Base-by-base conservation (phyloP, 2,329 filamentous ascomycete species). In the Dactylella cylindrospora region DNA sequence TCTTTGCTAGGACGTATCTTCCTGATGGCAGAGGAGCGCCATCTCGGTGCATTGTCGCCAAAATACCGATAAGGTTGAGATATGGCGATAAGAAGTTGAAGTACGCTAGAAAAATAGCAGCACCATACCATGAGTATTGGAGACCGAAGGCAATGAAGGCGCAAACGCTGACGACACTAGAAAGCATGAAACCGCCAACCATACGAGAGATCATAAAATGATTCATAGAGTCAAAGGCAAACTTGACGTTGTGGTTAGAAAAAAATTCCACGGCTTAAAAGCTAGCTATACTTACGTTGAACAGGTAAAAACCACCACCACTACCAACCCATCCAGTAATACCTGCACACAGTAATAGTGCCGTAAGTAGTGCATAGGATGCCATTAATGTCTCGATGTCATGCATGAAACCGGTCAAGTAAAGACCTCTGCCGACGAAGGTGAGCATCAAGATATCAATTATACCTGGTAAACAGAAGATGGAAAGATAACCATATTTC, bases 291-390 rank as follows among this genome's bases (percentile, higher is more conserved):
- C 67, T 67, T 52, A 70, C 68, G 29, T 72, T 71, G 28, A 69
- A 70, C 29, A 84, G 75, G 65, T 84, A 84, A 70, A 83, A 84
- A 25, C 79, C 80, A 1, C 81, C 82, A 22, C 80, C 80, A 52
- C 79, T 81, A 5, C 80, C 80, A 32, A 84, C 81, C 80, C 80
- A 84, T 5, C 80, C 82, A 19, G 80, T 81, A 39, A 83, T 78
- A 4, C 78, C 81, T 32, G 81, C 80, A 5, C 80, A 81, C 19
- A 84, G 72, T 9, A 84, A 71, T 5, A 84, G 73, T 1, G 80
- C 78, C 9, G 80, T 78, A 74, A 84, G 78, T 32, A 84, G 70
- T 1, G 79, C 81, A 44, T 77, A 75, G 0, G 80, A 82, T 1
- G 80, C 80, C 66, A 76, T 78, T 23, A 77, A 73, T 57, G 78